Conservation (phyloP, 257 asterid genomes). For the Cordia subcordata region DNA sequence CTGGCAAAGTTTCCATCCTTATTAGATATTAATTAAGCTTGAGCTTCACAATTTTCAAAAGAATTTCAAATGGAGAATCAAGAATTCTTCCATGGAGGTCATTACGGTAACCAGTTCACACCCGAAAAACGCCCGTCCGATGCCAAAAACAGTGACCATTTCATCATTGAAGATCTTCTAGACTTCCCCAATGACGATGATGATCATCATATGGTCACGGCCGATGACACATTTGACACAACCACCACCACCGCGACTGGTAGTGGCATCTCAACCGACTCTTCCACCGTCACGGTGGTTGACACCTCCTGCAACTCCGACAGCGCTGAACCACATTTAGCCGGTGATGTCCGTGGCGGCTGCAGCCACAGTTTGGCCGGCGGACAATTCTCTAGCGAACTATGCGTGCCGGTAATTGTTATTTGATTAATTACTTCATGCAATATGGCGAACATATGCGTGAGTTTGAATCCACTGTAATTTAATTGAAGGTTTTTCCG, state of each 20-base stretch:
- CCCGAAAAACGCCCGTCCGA: slow-evolving; percentile 37
- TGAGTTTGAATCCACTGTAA: too few relatives aligned
- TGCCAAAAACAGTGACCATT: slow-evolving; percentile 46
- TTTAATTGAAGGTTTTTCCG: too few relatives aligned
- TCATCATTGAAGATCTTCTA: slow-evolving; percentile 72
- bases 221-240: slow-evolving; percentile 23
- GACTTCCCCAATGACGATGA: slow-evolving; percentile 69
- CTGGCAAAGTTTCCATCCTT: too few relatives aligned
- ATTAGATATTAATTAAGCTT: not conserved
- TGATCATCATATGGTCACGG: slow-evolving; percentile 23
- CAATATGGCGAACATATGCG: slow-evolving; percentile 1
- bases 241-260: slow-evolving; percentile 19
- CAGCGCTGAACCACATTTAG: slow-evolving; percentile 25
- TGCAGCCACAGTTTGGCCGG: slow-evolving; percentile 37
- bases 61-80: slow-evolving; percentile 51
- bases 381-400: slow-evolving; percentile 54
- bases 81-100: slow-evolving; percentile 39
- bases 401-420: slow-evolving; percentile 83
- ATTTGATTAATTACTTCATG: slow-evolving; percentile 5
- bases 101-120: slow-evolving; percentile 32
- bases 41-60: not conserved
- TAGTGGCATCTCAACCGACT: slow-evolving; percentile 24
- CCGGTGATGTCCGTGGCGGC: slow-evolving; percentile 21
- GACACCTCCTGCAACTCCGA: slow-evolving; percentile 55
- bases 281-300: slow-evolving; percentile 31